phyloP scores from a whole-genome alignment of 352 stramenopile genomes.

The Saprolegnia parasitica region DNA sequence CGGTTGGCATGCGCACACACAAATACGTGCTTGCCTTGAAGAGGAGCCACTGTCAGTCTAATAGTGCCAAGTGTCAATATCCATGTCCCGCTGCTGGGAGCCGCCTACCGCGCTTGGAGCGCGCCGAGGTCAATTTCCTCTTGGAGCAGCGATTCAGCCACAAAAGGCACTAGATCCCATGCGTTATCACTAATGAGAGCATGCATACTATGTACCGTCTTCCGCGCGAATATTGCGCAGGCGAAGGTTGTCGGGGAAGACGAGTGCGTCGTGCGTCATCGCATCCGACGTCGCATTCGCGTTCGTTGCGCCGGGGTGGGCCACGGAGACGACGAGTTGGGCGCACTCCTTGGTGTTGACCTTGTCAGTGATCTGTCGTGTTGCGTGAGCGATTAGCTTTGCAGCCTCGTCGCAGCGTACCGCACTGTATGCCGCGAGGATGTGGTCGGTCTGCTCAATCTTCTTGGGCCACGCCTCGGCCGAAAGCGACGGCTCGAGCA shows the following conservation, averaged over 20 bases:
- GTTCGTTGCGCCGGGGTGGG: conserved; percentile 33
- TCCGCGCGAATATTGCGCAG: conserved; percentile 43
- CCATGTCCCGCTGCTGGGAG: conserved; percentile 1
- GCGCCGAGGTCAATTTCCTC: conserved; percentile 34
- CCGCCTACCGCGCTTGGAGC: conserved; percentile 37
- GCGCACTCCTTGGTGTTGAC: conserved; percentile 13
- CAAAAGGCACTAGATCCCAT: conserved; percentile 12
- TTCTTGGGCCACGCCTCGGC: conserved; percentile 60
- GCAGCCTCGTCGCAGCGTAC: conserved; percentile 19
- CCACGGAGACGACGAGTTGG: conserved; percentile 31
- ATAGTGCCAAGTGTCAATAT: neutral
- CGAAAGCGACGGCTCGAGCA: conserved; percentile 45
- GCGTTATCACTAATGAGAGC: neutral
- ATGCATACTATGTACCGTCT: conserved; percentile 35
- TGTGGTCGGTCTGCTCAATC: conserved; percentile 53
- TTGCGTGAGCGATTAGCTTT: neutral
- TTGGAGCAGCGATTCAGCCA: conserved; percentile 30
- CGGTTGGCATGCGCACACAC: conserved; percentile 57
- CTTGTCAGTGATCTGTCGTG: neutral
- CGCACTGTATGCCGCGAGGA: conserved; percentile 44
- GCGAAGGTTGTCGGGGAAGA: conserved; percentile 65
- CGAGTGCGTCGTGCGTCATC: conserved; percentile 56
- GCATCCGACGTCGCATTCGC: conserved; percentile 37
- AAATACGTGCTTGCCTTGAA: conserved; percentile 51
- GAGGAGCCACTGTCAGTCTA: conserved; percentile 30